Evolutionary conservation across 805 yeast species (phyloP), one percentile per base, ranked within the genome.

Genomic region (Metschnikowia kofuensis): DNA sequence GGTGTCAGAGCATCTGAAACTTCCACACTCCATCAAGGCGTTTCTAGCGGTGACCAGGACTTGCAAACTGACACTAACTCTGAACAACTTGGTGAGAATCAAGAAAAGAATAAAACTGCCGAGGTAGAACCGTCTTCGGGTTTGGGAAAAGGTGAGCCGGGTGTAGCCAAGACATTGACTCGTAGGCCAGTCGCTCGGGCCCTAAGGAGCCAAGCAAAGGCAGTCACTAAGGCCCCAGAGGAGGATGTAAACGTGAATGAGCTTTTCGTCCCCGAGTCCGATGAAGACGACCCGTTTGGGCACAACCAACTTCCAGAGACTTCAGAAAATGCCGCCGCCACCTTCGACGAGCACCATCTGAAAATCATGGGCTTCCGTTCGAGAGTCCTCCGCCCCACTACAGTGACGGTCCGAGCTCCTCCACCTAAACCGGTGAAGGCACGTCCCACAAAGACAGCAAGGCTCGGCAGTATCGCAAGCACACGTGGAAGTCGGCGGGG

Each of bases 161-260:
- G 4, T 3, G 4, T 21, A 21, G 21, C 4, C 21, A 21, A 21
- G 4, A 21, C 21, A 21, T 21, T 21, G 21, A 21, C 21, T 21
- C 21, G 21, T 21, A 21, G 21, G 21, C 21, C 21, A 21, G 79
- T 92, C 32, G 32, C 32, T 30, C 4, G 32, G 32, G 13, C 32
- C 4, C 10, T 12, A 12, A 30, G 32, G 32, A 10, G 15, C 15
- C 36, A 34, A 34, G 36, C 13, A 34, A n/a, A 21, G 21, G 21
- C n/a, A 7, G 14, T 12, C 14, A 13, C n/a, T 7, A 34, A 34
- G 2, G 15, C 5, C 14, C 38, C 36, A 15, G 45, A 38, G 31
- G 48, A 41, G 3, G 51, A 41, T 7, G 51, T 41, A 28, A 54
- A 45, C 14, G 38, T 44, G 6, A 51, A 53, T 32, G 44, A 42